Conservation (phyloP, 352 stramenopile species). For the Pythium graminicola region DNA sequence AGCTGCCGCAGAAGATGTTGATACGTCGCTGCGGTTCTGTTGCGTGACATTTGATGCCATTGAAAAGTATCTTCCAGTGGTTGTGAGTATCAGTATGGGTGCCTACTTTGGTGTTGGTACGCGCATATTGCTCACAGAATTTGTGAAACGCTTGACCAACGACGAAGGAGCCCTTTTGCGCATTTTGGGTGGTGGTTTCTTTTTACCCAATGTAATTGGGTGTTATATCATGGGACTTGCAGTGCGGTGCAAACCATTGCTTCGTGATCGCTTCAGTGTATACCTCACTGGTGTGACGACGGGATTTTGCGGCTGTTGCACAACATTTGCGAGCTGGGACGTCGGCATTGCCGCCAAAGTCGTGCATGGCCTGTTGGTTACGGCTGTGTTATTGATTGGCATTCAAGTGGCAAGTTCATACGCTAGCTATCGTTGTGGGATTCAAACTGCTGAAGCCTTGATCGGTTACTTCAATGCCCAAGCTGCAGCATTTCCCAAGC, state of each 20-base stretch:
- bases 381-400: slow-evolving; percentile 12
- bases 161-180: slow-evolving; percentile 4
- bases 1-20: slow-evolving; percentile 7
- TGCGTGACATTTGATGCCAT: slow-evolving; percentile 15
- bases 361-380: slow-evolving; percentile 18
- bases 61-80: slow-evolving; percentile 13
- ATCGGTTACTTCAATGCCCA: slow-evolving; percentile 7
- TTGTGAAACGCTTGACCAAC: slow-evolving; percentile 4
- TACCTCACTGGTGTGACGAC: slow-evolving; percentile 27
- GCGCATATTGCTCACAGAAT: slow-evolving; percentile 21
- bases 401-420: slow-evolving; percentile 18
- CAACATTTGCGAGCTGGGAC: slow-evolving; percentile 31
- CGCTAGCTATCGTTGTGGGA: slow-evolving; percentile 9
- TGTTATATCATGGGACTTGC: slow-evolving; percentile 29
- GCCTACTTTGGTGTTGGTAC: slow-evolving; percentile 21
- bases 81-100: slow-evolving; percentile 20
- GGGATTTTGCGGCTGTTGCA: slow-evolving; percentile 33
- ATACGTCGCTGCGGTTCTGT: slow-evolving; percentile 12
- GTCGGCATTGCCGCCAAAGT: slow-evolving; percentile 19
- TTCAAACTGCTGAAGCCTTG: slow-evolving; percentile 15
- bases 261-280: slow-evolving; percentile 17
- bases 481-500: slow-evolving; percentile 9
- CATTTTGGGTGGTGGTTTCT: slow-evolving; percentile 21
- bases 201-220: slow-evolving; percentile 26
- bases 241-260: slow-evolving; percentile 21